phyloP scores from a whole-genome alignment of 805 yeast species.

The Kurtzmaniella fragi region DNA sequence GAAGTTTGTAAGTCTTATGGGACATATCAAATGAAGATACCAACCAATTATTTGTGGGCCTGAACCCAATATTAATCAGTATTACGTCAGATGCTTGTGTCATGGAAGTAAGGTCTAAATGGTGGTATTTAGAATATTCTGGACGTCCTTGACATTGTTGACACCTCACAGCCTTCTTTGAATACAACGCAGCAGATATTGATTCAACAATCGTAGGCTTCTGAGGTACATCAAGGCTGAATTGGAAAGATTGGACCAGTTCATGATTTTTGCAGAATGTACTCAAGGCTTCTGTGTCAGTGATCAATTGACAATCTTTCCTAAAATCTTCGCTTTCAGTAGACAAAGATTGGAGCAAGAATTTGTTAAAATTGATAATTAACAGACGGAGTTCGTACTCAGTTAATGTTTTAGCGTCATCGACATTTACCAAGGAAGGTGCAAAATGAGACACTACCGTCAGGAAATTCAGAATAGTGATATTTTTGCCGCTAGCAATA shows the following conservation, averaged over 20 bases:
- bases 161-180: constrained; percentile 43
- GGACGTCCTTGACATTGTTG: constrained; percentile 48
- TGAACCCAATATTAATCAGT: no score
- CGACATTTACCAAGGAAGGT: constrained; percentile 49
- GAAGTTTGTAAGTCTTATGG: constrained; percentile 43
- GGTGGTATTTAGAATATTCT: constrained; percentile 13
- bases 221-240: constrained; percentile 7
- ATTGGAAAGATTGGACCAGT: constrained; percentile 4
- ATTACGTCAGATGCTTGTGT: no score
- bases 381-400: constrained; percentile 39
- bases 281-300: no score
- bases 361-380: constrained; percentile 53
- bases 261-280: no score
- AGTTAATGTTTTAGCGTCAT: constrained; percentile 40
- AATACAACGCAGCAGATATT: constrained; percentile 45
- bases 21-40: constrained; percentile 17
- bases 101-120: no score
- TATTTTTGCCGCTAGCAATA: constrained; percentile 73
- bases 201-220: constrained; percentile 19
- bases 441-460: constrained; percentile 37
- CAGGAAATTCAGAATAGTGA: constrained; percentile 77
- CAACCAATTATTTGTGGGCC: no score
- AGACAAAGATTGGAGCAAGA: constrained; percentile 37
- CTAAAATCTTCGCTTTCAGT: constrained; percentile 32
- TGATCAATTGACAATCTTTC: constrained; percentile 17